Evolutionary conservation across 1,284 basidiomycete species (phyloP), one percentile per base, ranked within the genome.

Genomic region (Inonotus obliquus): DNA sequence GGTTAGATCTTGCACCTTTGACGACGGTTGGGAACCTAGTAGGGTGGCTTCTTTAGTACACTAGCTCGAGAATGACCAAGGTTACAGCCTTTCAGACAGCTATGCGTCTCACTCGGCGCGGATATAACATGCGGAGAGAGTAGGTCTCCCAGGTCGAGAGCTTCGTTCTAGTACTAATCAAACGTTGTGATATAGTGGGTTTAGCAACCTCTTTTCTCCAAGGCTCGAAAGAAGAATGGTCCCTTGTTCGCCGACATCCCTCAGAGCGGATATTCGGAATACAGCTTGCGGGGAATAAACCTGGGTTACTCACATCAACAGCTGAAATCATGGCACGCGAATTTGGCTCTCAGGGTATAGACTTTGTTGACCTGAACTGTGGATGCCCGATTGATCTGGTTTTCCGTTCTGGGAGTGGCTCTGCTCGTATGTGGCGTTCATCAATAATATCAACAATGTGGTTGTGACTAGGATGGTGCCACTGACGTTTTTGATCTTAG

Each of bases 311-410:
- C 39, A 88, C 95, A 0, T 87, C 94, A 0, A 86, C 89, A 0
- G 94, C 95, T 0, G 96, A 99, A 72, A 80, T 91, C 7, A 80
- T 98, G 21, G 86, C 81, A 1, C 84, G 81, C 63, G 89, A 94
- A 69, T 85, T 78, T 61, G 71, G 80, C 63, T 73, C 74, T 0
- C 76, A 78, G 10, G 81, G 84, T 23, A 74, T 96, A 29, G 93
- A 97, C 71, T 97, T 96, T 70, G 91, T 96, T 11, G 96, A 99
- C 69, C 77, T 98, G 67, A 99, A 99, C 72, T 93, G 93, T 73
- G 96, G 96, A 3, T 98, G 96, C 74, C 96, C 96, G 2, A 98
- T 98, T 67, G 96, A 99, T 74, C 78, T 99, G 52, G 92, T 99
- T 1, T 98, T 95, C 77, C 92, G 92, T 70, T 84, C 85, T 25